Evolutionary conservation across 148 eudicot species (phyloP).

Genomic region (Heliosperma pusillum): DNA sequence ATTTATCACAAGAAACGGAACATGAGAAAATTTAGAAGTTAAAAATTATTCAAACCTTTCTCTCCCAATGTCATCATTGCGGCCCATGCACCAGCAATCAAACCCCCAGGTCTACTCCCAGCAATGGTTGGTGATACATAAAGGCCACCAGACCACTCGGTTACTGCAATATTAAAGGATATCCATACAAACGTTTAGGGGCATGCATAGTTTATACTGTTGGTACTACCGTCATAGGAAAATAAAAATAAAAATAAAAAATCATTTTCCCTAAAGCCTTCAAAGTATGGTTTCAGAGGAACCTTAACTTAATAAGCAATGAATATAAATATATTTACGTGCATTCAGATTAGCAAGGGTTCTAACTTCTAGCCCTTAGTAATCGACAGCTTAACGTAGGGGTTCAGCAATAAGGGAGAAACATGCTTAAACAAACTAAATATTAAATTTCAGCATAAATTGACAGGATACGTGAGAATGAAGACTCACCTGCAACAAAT

Average conservation of each 20-base stretch:
- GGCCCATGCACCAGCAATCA: slow-evolving; percentile 99
- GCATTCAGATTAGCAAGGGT: not conserved
- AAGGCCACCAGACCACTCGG: slow-evolving; percentile 99
- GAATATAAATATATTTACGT: no score
- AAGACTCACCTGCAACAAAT: slow-evolving; percentile 93
- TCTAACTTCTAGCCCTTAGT: not conserved
- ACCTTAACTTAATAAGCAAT: not conserved
- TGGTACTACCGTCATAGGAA: not conserved
- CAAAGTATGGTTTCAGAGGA: not conserved
- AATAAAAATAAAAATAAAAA: no score
- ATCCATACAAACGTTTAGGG: slow-evolving; percentile 7
- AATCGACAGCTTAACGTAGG: not conserved
- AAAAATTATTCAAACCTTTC: slow-evolving; percentile 48
- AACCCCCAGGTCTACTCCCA: slow-evolving; percentile 96
- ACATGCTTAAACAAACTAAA: not conserved
- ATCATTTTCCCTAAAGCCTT: not conserved
- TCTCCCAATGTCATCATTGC: slow-evolving; percentile 91
- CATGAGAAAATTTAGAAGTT: not conserved
- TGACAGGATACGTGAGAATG: not conserved
- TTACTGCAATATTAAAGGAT: slow-evolving; percentile 51
- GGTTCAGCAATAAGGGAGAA: not conserved
- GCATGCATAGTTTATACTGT: not conserved
- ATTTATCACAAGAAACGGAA: not conserved
- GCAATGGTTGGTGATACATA: slow-evolving; percentile 96
- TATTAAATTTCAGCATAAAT: not conserved